These are phyloP conservation scores for Emmonsia crescens DNA, from an alignment of 2,329 filamentous ascomycete genomes.

Conservation along the genomic window DNA sequence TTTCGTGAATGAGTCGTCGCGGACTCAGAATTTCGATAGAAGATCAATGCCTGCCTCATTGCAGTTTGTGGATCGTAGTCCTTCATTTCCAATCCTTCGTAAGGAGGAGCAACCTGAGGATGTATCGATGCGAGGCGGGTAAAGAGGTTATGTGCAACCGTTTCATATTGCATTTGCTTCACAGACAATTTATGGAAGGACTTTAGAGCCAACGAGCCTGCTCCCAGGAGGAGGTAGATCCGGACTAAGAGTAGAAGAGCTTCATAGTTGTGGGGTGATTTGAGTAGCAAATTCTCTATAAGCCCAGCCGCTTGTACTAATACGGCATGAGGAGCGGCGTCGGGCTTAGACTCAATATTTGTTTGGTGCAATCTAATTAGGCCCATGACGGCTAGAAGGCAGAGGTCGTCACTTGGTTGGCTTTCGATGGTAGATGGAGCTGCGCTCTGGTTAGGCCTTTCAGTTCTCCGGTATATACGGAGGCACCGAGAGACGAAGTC, in stretches of 20 bases:
- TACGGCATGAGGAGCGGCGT: slow-evolving; percentile 18
- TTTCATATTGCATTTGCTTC: slow-evolving; percentile 40
- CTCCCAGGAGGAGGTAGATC: slow-evolving; percentile 34
- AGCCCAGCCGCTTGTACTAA: slow-evolving; percentile 27
- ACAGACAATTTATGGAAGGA: slow-evolving; percentile 36
- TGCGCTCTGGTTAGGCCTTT: slow-evolving; percentile 4
- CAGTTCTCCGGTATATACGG: slow-evolving; percentile 20
- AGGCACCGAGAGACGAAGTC: slow-evolving; percentile 32
- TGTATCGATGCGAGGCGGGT: slow-evolving; percentile 39
- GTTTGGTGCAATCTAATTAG: slow-evolving; percentile 24
- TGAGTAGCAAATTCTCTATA: slow-evolving; percentile 29
- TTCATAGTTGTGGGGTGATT: slow-evolving; percentile 39
- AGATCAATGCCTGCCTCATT: slow-evolving; percentile 30
- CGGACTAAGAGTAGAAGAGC: slow-evolving; percentile 35
- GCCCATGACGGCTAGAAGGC: slow-evolving; percentile 33
- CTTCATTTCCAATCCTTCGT: slow-evolving; percentile 29
- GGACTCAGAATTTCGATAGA: slow-evolving; percentile 30
- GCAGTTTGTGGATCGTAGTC: slow-evolving; percentile 34
- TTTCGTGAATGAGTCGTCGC: slow-evolving; percentile 28
- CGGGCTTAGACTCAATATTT: slow-evolving; percentile 12
- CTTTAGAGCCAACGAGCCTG: slow-evolving; percentile 36
- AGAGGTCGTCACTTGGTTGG: slow-evolving; percentile 34
- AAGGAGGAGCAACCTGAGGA: slow-evolving; percentile 31
- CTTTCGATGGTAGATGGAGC: slow-evolving; percentile 31
- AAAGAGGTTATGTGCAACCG: slow-evolving; percentile 37